phyloP scores from a whole-genome alignment of 352 stramenopile species.

The Halophytophthora batemanensis region DNA sequence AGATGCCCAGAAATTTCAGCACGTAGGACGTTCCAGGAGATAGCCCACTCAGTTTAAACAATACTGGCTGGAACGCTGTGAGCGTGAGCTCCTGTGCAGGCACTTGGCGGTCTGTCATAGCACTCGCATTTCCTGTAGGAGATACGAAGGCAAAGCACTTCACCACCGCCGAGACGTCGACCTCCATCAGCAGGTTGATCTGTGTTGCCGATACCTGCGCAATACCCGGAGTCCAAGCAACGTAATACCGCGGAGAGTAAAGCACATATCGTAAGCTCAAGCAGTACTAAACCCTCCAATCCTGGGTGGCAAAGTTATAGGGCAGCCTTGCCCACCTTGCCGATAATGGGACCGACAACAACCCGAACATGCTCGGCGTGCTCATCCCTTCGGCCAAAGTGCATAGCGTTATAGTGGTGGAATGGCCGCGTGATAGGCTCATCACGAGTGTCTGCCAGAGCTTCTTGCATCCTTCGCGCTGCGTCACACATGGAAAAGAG shows the following conservation, averaged over 20 bases:
- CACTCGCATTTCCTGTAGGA: not conserved
- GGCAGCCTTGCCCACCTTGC: constrained; percentile 2
- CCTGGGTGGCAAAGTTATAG: not conserved
- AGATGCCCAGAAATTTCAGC: constrained; percentile 40
- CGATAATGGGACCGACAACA: constrained; percentile 39
- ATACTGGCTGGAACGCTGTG: constrained; percentile 14
- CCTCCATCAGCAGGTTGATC: constrained; percentile 38
- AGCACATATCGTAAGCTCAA: no score
- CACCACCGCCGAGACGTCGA: constrained; percentile 21
- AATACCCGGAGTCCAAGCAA: not conserved
- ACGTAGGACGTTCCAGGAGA: constrained; percentile 30
- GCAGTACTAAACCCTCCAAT: not conserved
- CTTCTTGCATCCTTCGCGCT: constrained; percentile 28
- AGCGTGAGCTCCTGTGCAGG: constrained; percentile 6
- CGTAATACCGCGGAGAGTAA: no score
- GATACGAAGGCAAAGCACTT: constrained; percentile 36
- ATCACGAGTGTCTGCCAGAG: constrained; percentile 18
- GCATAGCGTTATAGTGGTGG: constrained; percentile 26
- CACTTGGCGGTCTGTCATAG: not conserved
- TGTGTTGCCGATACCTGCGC: constrained; percentile 18
- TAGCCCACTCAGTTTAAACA: constrained; percentile 20
- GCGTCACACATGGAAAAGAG: constrained; percentile 40
- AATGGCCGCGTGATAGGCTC: constrained; percentile 16
- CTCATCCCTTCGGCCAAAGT: constrained; percentile 22
- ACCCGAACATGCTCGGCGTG: constrained; percentile 20